Base-by-base conservation (phyloP, 176 grass and related monocot species). In the Oryza glumipatula region DNA sequence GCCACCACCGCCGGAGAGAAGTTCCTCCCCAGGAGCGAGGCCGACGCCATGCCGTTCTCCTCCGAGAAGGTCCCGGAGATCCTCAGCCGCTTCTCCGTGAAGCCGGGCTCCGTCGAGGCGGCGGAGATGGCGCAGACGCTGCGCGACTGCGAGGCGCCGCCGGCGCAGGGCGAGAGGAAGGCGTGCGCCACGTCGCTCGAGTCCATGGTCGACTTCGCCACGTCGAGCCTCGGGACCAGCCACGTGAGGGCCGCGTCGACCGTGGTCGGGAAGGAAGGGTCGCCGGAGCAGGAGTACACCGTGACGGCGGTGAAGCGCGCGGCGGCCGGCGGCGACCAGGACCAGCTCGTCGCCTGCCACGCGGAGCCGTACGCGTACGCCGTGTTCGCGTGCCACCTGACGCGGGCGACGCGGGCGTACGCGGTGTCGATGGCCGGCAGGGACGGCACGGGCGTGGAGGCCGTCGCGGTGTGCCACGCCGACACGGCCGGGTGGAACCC, bases 191-290 rank as follows among this genome's bases (percentile, higher is more conserved):
- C 96, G 43, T 98, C 96, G 78, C 83, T 95, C 14, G 93, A 98
- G 80, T 95, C 96, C 46, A 98, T 95, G 96, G 96, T 98, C 12
- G 89, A 98, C 41, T 98, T 98, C 91, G 83, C 70, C 69, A 91
- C 90, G 58, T 56, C 89, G 30, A 86, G 80, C 88, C 89, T 98
- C 15, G 89, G 87, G 58, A 98, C 93, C 30, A 88, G 26, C 86
- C 84, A 84, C 83, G 74, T 92, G 48, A 43, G 74, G 74, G 86
- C 88, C 74, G 67, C 33, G 39, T 91, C 88, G 2, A 93, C 95
- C 9, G 71, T 84, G 3, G 88, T 97, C 30, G 84, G 47, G 3
- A 86, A 45, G 72, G 39, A 72, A 24, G 85, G 82, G 9, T 76
- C 85, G 22, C 82, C 76, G 21, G 80, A 72, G 81, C 90, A 91